Evolutionary conservation across 371 early-diverging fungal genomes (phyloP), one percentile per base, ranked within the genome.

Genomic region (Actinomortierella wolfii): DNA sequence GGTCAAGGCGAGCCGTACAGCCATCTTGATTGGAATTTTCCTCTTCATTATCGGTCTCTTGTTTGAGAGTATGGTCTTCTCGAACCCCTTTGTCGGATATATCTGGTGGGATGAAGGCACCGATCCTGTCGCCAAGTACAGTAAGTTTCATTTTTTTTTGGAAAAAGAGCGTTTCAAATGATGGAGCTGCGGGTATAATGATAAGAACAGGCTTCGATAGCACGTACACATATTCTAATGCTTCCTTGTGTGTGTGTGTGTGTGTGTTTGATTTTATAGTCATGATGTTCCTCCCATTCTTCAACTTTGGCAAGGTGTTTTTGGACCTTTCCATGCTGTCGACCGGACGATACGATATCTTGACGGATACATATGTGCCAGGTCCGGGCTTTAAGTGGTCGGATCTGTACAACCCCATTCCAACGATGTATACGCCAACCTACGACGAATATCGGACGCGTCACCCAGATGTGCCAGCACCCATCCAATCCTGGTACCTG

Each of bases 301-400:
- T 89, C 82, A 88, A 89, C 78, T 90, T 89, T 78, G 89, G 89
- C 44, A 82, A 83, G 56, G 74, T 88, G 54, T 89, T 86, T 70
- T 59, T 89, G 43, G 89, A 89, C 68, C 82, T 90, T 59, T 76
- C 83, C 18, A 66, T 57, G n/a, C 76, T 81, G 56, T 81, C 90
- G 9, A 79, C 89, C 0, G 90, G 90, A 8, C 68, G 69, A 11
- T 64, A 83, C 41, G 89, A 90, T 70, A 9, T 55, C 17, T 67
- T 88, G 42, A 88, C 90, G 1, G 50, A 69, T 57, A 86, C 85
- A 11, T 82, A 67, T 26, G 81, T 86, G 62, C 78, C 82, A 2
- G 86, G 85, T 21, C 84, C 83, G 8, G 87, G 86, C 3, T 87
- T 87, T 76, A 59, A 80, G 15, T 87, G 86, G 85, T 40, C 53